A percentile compares a stretch with the other conserved stretches of the same genome.
Evolutionary conservation across 768 basidiomycete genomes (phyloP).

Genomic region (Phlegmacium glaucopus): DNA sequence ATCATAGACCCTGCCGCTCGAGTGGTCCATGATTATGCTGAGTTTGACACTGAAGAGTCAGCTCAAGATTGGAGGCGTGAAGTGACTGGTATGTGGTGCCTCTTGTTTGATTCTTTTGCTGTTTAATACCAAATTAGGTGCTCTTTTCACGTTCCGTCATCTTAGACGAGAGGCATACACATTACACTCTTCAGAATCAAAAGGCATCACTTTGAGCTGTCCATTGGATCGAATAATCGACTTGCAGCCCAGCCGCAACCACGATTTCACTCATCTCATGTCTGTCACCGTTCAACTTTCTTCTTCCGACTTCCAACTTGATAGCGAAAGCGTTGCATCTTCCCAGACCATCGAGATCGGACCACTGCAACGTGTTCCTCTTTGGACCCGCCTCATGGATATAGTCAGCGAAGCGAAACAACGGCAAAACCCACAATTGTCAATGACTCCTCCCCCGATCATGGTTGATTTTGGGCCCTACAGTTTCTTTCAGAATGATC

Average conservation of each 20-base stretch:
- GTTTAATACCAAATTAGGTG: constrained; percentile 25
- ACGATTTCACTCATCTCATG: constrained; percentile 24
- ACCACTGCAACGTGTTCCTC: constrained; percentile 18
- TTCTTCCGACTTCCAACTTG: constrained; percentile 13
- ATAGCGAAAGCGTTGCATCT: constrained; percentile 18
- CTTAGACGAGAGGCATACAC: constrained; percentile 33
- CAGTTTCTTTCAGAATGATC: constrained; percentile 25
- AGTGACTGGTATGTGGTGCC: constrained; percentile 31
- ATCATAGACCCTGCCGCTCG: constrained; percentile 28
- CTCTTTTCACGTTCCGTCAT: constrained; percentile 43
- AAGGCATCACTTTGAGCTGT: constrained; percentile 41
- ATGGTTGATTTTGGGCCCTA: constrained; percentile 43
- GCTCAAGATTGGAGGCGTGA: constrained; percentile 49
- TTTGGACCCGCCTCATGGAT: constrained; percentile 26
- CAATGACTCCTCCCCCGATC: constrained; percentile 17
- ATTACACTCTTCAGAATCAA: constrained; percentile 24
- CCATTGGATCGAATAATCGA: constrained; percentile 38
- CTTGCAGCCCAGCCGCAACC: constrained; percentile 17
- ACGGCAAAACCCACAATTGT: constrained; percentile 12
- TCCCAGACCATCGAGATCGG: constrained; percentile 28
- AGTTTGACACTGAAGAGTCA: constrained; percentile 59
- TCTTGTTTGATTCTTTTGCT: background rate
- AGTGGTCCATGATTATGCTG: constrained; percentile 27
- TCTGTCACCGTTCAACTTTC: constrained; percentile 22
- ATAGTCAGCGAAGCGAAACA: constrained; percentile 26